Percentiles rank a stretch among this genome's conserved stretches.
phyloP scores from a whole-genome alignment of 345 rosid genomes.

The Geranium brycei region DNA sequence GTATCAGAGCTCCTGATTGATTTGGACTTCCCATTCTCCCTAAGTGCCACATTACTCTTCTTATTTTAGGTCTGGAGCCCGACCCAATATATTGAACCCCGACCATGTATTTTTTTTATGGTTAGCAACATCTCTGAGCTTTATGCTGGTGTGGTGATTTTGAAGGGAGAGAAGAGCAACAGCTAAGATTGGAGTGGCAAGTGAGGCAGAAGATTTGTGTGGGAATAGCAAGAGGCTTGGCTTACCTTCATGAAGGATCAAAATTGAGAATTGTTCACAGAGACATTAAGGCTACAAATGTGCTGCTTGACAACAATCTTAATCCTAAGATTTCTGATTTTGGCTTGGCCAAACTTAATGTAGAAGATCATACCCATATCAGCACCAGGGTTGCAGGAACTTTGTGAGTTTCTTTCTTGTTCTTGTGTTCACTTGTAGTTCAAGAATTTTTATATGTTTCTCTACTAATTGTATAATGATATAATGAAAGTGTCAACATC shows the following conservation, averaged over 20 bases:
- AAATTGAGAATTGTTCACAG: constrained; percentile 55
- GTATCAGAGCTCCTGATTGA: too few species aligned
- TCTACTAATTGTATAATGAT: too few species aligned
- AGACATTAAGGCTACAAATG: constrained; percentile 63
- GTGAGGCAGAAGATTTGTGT: constrained; percentile 49
- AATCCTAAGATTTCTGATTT: constrained; percentile 57
- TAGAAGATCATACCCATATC: constrained; percentile 54
- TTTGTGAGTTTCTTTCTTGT: constrained; percentile 21
- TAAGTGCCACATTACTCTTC: too few species aligned
- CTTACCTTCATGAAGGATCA: constrained; percentile 61
- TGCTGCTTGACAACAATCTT: constrained; percentile 43
- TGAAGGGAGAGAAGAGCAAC: constrained; percentile 30
- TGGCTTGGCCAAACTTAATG: constrained; percentile 58
- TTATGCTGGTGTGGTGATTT: neutral
- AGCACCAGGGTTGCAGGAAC: constrained; percentile 68
- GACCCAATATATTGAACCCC: too few species aligned
- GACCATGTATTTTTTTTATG: too few species aligned
- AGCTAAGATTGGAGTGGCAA: constrained; percentile 43
- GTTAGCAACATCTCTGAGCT: too few species aligned
- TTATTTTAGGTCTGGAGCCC: too few species aligned
- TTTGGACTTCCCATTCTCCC: too few species aligned
- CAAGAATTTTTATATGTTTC: too few species aligned
- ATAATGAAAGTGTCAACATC: too few species aligned
- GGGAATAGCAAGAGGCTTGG: constrained; percentile 58
- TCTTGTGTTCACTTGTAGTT: too few species aligned